phyloP scores from a whole-genome alignment of 2,329 filamentous ascomycete genomes.

The Colletotrichum coccodes region DNA sequence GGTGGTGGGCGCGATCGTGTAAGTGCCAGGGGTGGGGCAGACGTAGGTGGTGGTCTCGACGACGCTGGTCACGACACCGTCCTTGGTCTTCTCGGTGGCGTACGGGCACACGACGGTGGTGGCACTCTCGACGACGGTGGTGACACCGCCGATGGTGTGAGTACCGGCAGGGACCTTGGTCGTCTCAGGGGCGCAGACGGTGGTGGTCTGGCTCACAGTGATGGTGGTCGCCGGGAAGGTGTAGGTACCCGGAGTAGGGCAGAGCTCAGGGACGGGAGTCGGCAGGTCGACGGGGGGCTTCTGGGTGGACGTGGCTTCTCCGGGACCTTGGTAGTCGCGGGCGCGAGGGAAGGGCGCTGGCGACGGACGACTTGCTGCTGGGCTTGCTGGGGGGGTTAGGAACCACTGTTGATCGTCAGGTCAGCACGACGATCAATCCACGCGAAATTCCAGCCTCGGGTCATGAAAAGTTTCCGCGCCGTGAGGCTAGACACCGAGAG shows the following conservation, averaged over 20 bases:
- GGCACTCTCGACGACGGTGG: constrained; percentile 72
- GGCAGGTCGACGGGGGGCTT: constrained; percentile 59
- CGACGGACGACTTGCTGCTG: constrained; percentile 39
- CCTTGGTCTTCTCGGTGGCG: constrained; percentile 69
- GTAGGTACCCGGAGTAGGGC: constrained; percentile 76
- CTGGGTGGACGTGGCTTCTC: constrained; percentile 47
- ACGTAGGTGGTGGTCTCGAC: constrained; percentile 77
- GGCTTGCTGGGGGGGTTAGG: constrained; percentile 45
- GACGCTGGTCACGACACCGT: constrained; percentile 71
- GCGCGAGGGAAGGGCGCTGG: constrained; percentile 38
- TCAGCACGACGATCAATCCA: neutral
- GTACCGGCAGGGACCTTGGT: constrained; percentile 71
- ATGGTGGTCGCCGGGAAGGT: constrained; percentile 80
- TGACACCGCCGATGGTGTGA: constrained; percentile 78
- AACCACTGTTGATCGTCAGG: constrained; percentile 45
- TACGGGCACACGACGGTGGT: constrained; percentile 79
- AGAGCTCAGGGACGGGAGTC: constrained; percentile 62
- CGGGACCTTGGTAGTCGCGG: constrained; percentile 37
- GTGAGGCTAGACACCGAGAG: no score
- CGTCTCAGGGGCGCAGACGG: constrained; percentile 71
- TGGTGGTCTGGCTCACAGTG: constrained; percentile 73
- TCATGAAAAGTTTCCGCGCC: neutral
- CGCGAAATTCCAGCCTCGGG: neutral
- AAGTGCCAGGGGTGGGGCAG: constrained; percentile 79
- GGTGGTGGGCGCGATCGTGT: constrained; percentile 77